Percentiles rank a stretch among this genome's conserved stretches.
These are phyloP conservation scores for Mortierella antarctica DNA, from an alignment of 192 early-diverging fungal species.

Conservation along the genomic window DNA sequence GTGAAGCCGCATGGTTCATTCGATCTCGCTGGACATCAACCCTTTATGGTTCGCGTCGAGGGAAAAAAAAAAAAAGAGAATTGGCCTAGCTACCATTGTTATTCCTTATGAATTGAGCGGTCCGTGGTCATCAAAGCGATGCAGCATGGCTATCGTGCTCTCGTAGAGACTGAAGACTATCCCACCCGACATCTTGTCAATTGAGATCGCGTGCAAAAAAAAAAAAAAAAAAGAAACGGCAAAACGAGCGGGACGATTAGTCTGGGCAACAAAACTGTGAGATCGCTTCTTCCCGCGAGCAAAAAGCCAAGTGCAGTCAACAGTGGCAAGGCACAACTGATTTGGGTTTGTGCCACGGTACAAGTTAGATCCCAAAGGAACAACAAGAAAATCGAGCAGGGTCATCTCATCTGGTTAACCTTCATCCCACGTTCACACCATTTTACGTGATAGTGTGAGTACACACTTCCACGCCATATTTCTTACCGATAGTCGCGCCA, in stretches of 20 bases:
- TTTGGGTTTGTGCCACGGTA: not conserved
- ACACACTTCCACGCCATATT: not conserved
- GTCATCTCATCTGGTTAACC: not conserved
- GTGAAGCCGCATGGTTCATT: too few species aligned
- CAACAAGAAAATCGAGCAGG: not conserved
- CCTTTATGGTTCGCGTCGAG: not conserved
- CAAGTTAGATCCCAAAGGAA: not conserved
- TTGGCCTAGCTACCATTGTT: not conserved
- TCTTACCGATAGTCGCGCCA: conserved; percentile 85
- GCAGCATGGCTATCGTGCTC: conserved; percentile 56
- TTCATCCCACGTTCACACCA: not conserved
- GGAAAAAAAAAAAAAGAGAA: conserved; percentile 1
- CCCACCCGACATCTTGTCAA: conserved; percentile 76
- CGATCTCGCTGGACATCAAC: too few species aligned
- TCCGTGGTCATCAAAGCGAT: conserved; percentile 14
- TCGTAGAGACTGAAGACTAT: conserved; percentile 89
- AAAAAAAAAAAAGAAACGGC: conserved; percentile 4
- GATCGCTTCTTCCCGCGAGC: too few species aligned
- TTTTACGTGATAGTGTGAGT: not conserved
- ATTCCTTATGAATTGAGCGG: conserved; percentile 5
- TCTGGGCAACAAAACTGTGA: not conserved
- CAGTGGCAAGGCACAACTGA: too few species aligned
- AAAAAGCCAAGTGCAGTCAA: too few species aligned
- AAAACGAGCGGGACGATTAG: not conserved
- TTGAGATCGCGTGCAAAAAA: not conserved